phyloP scores from a whole-genome alignment of 169 alveolate species.

The Plasmodium sp. region DNA sequence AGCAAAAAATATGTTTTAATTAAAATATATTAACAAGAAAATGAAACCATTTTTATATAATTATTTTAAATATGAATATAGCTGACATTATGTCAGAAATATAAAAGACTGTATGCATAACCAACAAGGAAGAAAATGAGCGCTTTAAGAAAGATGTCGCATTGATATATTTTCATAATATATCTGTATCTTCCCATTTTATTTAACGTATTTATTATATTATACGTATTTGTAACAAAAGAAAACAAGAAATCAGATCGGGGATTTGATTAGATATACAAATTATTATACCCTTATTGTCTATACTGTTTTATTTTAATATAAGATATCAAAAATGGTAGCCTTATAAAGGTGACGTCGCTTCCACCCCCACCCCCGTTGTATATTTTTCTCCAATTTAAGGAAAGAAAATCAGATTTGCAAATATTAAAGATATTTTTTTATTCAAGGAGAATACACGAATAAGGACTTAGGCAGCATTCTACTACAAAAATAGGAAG shows the following conservation, averaged over 20 bases:
- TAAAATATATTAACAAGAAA: neutral
- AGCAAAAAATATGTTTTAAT: neutral
- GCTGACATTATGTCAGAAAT: conserved; percentile 12
- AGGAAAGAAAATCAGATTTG: conserved; percentile 10
- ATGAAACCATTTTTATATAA: conserved; percentile 14
- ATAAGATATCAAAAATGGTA: conserved; percentile 22
- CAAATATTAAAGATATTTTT: neutral
- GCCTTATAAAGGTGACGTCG: conserved; percentile 6
- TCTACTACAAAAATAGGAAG: neutral
- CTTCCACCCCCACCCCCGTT: neutral
- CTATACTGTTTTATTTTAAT: neutral
- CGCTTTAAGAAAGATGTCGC: neutral
- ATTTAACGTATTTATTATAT: neutral
- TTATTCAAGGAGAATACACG: neutral
- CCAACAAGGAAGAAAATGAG: conserved; percentile 10
- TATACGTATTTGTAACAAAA: neutral
- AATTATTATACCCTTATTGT: neutral
- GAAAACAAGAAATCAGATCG: neutral
- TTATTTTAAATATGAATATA: conserved; percentile 53
- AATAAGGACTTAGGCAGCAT: neutral
- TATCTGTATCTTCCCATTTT: neutral
- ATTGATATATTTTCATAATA: conserved; percentile 1
- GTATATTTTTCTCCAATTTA: conserved; percentile 15
- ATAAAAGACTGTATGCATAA: neutral
- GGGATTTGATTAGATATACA: conserved; percentile 7